Evolutionary conservation across 2,329 filamentous ascomycete species (phyloP).

Genomic region (Penicillium palitans): DNA sequence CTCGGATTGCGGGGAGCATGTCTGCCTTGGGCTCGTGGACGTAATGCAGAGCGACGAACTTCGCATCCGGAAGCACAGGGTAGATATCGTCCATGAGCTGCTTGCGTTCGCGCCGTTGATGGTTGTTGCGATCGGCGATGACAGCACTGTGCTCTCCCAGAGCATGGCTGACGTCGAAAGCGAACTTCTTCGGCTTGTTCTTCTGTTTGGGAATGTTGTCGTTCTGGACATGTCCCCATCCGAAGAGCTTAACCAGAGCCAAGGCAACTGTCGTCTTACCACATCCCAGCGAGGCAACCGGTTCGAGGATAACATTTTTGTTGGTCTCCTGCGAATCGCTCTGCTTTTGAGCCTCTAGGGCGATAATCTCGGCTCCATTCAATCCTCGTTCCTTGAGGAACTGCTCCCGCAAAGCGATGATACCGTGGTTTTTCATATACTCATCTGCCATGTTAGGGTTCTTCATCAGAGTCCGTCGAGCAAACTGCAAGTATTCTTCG

Average conservation of each 20-base stretch:
- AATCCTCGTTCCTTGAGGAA: conserved; percentile 82
- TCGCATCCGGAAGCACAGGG: conserved; percentile 61
- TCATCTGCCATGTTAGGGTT: conserved; percentile 67
- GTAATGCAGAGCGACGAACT: conserved; percentile 84
- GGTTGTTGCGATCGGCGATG: conserved; percentile 92
- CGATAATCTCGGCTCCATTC: conserved; percentile 86
- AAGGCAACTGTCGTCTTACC: conserved; percentile 93
- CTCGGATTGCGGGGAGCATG: conserved; percentile 69
- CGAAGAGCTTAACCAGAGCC: conserved; percentile 77
- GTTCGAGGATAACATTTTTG: conserved; percentile 76
- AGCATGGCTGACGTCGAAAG: conserved; percentile 64
- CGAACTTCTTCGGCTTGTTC: conserved; percentile 75
- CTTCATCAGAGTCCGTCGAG: conserved; percentile 68
- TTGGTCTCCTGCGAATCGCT: conserved; percentile 55
- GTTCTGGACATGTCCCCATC: conserved; percentile 92
- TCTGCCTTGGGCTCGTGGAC: conserved; percentile 66
- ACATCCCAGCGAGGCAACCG: conserved; percentile 90
- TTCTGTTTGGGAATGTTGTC: conserved; percentile 84
- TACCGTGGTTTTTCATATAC: conserved; percentile 89
- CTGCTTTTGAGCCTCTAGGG: conserved; percentile 55
- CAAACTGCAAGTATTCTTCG: conserved; percentile 84
- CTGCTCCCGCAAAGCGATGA: conserved; percentile 84
- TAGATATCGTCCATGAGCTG: conserved; percentile 81
- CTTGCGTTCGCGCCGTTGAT: conserved; percentile 79
- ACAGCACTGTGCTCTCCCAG: conserved; percentile 70